phyloP scores from a whole-genome alignment of 2,329 filamentous ascomycete species.

The Alternaria arborescens region DNA sequence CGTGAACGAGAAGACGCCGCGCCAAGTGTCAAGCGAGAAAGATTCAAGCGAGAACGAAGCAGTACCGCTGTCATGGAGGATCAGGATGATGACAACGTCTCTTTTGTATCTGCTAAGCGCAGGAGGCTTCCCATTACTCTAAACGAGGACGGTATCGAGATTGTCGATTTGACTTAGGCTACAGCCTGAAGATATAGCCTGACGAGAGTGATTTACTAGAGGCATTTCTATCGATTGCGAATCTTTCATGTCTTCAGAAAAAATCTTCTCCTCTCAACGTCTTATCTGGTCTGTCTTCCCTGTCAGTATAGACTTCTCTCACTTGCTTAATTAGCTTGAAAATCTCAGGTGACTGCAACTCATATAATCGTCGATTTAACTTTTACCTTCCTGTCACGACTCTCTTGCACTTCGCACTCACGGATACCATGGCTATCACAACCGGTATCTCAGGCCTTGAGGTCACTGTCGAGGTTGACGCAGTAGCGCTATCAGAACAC shows the following conservation, averaged over 20 bases:
- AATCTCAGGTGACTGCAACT: neutral
- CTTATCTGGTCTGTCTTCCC: neutral
- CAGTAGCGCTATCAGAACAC: conserved; percentile 4
- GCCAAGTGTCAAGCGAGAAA: conserved; percentile 15
- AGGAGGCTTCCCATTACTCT: neutral
- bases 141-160: conserved; percentile 26
- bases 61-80: neutral
- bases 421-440: conserved; percentile 8
- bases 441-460: conserved; percentile 2
- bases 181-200: neutral
- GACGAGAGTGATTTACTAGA: neutral
- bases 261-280: neutral
- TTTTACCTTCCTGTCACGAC: neutral
- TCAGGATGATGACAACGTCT: conserved; percentile 14
- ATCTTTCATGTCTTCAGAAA: neutral
- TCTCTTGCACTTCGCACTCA: neutral
- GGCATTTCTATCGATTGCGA: neutral
- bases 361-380: neutral
- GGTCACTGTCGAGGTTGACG: conserved; percentile 1
- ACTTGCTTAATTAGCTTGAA: neutral
- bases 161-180: conserved; percentile 30
- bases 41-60: conserved; percentile 21
- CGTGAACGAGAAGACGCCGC: conserved; percentile 11
- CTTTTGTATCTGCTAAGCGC: conserved; percentile 23
- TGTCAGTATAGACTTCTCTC: neutral